These are phyloP conservation scores for Coprinopsis marcescibilis DNA, from an alignment of 768 basidiomycete genomes.

Conservation along the genomic window DNA sequence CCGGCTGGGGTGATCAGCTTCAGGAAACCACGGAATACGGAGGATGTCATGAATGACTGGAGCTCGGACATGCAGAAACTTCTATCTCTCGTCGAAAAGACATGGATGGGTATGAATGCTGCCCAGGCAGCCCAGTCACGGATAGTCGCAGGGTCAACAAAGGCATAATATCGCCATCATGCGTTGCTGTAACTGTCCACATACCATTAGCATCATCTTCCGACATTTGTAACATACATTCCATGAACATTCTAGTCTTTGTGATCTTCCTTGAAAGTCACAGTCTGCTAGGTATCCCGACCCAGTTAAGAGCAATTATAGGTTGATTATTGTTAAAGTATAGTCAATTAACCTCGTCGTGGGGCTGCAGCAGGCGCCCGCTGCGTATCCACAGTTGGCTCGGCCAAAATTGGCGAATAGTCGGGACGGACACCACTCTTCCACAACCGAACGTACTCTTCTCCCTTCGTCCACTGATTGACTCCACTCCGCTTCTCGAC, in stretches of 20 bases:
- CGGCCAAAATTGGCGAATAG: conserved; percentile 53
- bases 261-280: too few species aligned
- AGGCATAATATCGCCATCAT: conserved; percentile 1
- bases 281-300: too few species aligned
- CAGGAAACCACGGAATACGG: conserved; percentile 72
- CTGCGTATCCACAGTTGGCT: conserved; percentile 22
- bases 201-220: background rate
- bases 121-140: conserved; percentile 80
- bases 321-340: too few species aligned
- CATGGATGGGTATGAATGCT: conserved; percentile 96
- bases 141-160: conserved; percentile 15
- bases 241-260: too few species aligned
- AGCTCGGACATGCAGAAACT: conserved; percentile 94
- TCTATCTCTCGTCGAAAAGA: conserved; percentile 90
- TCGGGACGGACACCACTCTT: conserved; percentile 62
- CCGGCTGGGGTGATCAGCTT: conserved; percentile 88
- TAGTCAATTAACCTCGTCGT: too few species aligned
- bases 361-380: too few species aligned
- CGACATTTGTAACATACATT: too few species aligned
- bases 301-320: too few species aligned
- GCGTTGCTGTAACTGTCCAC: background rate
- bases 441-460: conserved; percentile 69
- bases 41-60: conserved; percentile 98
- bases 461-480: conserved; percentile 64
- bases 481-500: conserved; percentile 39